Percentiles rank a stretch among this genome's conserved stretches.
Conservation (phyloP, 768 basidiomycete genomes). For the Agaricus sinodeliciosus region DNA sequence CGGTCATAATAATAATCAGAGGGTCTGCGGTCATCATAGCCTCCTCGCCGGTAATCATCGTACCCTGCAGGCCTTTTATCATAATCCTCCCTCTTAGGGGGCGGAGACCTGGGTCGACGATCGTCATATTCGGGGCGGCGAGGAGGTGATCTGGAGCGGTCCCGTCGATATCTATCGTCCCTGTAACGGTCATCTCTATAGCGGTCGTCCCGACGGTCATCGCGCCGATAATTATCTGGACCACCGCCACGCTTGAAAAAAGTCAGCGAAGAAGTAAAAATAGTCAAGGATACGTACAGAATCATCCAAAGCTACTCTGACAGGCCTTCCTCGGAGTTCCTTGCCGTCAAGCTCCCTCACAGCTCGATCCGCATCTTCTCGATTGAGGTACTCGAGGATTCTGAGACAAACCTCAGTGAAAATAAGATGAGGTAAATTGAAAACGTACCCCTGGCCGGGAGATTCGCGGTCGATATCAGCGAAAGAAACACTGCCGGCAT, state of each 20-base stretch:
- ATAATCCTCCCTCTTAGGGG: conserved; percentile 73
- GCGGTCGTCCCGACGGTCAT: conserved; percentile 62
- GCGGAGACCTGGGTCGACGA: conserved; percentile 79
- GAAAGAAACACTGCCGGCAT: conserved; percentile 88
- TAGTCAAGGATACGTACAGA: conserved; percentile 33
- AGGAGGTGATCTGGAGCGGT: conserved; percentile 78
- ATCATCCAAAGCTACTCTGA: conserved; percentile 64
- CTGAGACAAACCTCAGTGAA: conserved; percentile 32
- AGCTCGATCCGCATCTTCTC: conserved; percentile 92
- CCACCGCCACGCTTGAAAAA: conserved; percentile 45
- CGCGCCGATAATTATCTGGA: conserved; percentile 70
- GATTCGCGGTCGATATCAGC: conserved; percentile 90
- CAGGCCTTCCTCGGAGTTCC: conserved; percentile 79
- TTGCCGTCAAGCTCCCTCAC: conserved; percentile 79
- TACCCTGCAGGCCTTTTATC: conserved; percentile 88
- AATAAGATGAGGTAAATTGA: not conserved
- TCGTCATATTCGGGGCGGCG: conserved; percentile 69
- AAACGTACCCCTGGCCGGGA: conserved; percentile 78
- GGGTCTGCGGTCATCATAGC: conserved; percentile 76
- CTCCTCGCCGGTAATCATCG: conserved; percentile 84
- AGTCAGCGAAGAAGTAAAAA: conserved; percentile 5
- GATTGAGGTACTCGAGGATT: conserved; percentile 82
- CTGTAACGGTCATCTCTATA: conserved; percentile 55
- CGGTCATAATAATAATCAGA: conserved; percentile 87
- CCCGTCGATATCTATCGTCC: conserved; percentile 61